Base-by-base conservation (phyloP, 1,284 basidiomycete species). In the Waitea zeae region DNA sequence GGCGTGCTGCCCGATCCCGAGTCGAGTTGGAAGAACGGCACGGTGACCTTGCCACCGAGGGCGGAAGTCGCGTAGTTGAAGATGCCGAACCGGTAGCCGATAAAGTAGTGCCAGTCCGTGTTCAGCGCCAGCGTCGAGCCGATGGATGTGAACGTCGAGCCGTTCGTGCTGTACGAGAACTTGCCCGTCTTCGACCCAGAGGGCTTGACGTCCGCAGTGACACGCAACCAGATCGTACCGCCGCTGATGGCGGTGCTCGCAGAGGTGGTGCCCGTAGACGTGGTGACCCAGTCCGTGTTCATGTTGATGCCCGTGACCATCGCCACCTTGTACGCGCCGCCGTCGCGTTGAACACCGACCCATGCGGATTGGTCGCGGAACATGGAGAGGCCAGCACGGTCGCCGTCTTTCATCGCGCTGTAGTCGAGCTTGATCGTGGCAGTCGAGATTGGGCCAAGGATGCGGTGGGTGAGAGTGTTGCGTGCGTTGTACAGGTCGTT, bases 381-480 rank as follows among this genome's bases (percentile, higher is more conserved):
- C 17, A 48, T 28, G 4, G 39, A 44, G 12, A 50, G 44, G 14
- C 46, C 48, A 20, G 49, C 42, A 30, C 45, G 43, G 34, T 49
- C 49, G 9, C 49, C 49, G 19, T 44, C 40, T 15, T 26, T 34
- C 46, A 50, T 49, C 20, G 31, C 35, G 9, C 36, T 35, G 31
- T 41, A 37, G 34, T 40, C 41, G 20, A 50, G 35, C 27, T 41
- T 38, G 36, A 50, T 50, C 11, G 46, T 49, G 2, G 39, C 49
- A 12, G 43, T 46, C 14, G 45, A 46, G 22, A 40, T 39, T 19
- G 45, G 49, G 5, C 49, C 49, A 11, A 43, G 41, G 19, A 43
- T 44, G 28, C 49, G 46, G 22, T 43, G 46, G 2, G 46, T 45
- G 30, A 50, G 41, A 4, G 49, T 50, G 35, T 50, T 50, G 15